Conservation (phyloP, 768 basidiomycete species). For the Strobilomyces echinocephalus region DNA sequence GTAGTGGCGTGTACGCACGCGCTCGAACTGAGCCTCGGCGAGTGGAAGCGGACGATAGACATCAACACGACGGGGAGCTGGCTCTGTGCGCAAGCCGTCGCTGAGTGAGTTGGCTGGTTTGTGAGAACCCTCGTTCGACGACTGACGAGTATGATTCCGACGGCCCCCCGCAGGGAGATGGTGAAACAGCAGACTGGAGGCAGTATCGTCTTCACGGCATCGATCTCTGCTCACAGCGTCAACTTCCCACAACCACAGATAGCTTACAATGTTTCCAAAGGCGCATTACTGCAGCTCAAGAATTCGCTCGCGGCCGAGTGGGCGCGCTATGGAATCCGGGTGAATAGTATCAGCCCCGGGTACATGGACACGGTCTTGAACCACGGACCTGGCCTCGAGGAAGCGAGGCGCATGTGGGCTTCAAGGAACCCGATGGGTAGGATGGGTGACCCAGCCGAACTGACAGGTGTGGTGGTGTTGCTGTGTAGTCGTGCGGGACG, state of each 20-base stretch:
- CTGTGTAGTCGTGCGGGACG: conserved; percentile 40
- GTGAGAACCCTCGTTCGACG: not conserved
- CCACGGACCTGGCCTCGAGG: conserved; percentile 29
- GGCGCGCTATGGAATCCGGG: conserved; percentile 38
- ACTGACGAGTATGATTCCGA: not conserved
- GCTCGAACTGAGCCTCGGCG: conserved; percentile 27
- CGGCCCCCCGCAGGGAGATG: not conserved
- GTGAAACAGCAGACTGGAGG: conserved; percentile 14
- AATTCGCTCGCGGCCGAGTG: conserved; percentile 40
- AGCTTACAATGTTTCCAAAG: conserved; percentile 41
- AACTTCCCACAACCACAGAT: conserved; percentile 41
- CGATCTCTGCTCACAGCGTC: conserved; percentile 39
- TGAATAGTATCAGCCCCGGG: conserved; percentile 41
- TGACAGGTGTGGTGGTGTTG: conserved; percentile 37
- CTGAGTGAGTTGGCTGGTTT: not conserved
- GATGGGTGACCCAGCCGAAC: conserved; percentile 39
- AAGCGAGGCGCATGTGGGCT: conserved; percentile 34
- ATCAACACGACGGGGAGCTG: conserved; percentile 43
- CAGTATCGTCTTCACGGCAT: conserved; percentile 40
- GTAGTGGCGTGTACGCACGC: conserved; percentile 35
- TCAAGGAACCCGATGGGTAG: conserved; percentile 40
- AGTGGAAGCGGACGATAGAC: conserved; percentile 26
- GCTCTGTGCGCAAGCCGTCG: conserved; percentile 39
- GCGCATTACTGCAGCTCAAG: conserved; percentile 36
- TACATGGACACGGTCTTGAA: conserved; percentile 44